phyloP scores from a whole-genome alignment of 768 basidiomycete genomes.

The Termitomyces sp. region DNA sequence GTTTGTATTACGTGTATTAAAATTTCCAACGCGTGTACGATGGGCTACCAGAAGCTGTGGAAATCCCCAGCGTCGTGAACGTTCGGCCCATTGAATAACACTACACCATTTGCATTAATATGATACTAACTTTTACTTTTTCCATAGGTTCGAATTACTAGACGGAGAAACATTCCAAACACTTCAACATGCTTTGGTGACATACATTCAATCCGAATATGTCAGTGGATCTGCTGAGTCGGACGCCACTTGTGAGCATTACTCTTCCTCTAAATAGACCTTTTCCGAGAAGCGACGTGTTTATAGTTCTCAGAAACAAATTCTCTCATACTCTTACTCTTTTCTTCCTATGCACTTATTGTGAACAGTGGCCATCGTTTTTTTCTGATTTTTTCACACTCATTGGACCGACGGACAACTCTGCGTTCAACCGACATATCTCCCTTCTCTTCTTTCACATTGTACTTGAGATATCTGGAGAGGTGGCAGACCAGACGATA shows the following conservation, averaged over 20 bases:
- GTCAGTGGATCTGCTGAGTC: constrained; percentile 80
- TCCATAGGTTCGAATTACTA: constrained; percentile 53
- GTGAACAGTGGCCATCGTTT: constrained; percentile 82
- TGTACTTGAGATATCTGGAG: constrained; percentile 90
- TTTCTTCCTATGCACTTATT: constrained; percentile 85
- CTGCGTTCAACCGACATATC: constrained; percentile 76
- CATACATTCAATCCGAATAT: constrained; percentile 87
- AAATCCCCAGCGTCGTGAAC: not conserved
- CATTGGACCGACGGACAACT: constrained; percentile 56
- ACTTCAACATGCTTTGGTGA: constrained; percentile 70
- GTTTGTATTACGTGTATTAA: not conserved
- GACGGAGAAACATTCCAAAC: constrained; percentile 66
- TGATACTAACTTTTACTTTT: constrained; percentile 3
- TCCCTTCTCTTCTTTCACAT: constrained; percentile 88
- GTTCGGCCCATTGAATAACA: not conserved
- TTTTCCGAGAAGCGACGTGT: constrained; percentile 10
- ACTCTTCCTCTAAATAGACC: not conserved
- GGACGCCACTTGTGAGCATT: constrained; percentile 68
- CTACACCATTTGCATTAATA: not conserved
- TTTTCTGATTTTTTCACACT: constrained; percentile 74
- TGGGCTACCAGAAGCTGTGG: not conserved
- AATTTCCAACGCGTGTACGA: not conserved
- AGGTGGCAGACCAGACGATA: constrained; percentile 94
- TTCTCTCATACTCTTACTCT: constrained; percentile 87
- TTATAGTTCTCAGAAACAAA: constrained; percentile 85